These are phyloP conservation scores for Trametes elegans DNA, from an alignment of 768 basidiomycete species.

Conservation along the genomic window DNA sequence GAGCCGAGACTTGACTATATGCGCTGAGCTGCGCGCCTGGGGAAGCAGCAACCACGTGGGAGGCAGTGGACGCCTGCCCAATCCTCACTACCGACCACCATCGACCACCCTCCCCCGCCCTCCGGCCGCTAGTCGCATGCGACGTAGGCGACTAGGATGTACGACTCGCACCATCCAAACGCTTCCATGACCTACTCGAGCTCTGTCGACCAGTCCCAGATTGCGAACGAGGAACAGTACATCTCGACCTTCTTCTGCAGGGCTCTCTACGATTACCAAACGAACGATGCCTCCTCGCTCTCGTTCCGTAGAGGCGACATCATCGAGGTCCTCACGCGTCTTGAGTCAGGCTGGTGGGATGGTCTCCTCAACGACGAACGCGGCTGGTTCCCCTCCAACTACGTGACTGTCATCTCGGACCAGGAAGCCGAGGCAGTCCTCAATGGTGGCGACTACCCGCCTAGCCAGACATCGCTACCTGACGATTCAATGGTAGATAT, in stretches of 20 bases:
- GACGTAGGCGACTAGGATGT: constrained; percentile 16
- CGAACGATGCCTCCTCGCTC: constrained; percentile 85
- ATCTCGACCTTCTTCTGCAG: constrained; percentile 80
- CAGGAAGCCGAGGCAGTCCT: constrained; percentile 75
- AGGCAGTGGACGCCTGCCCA: constrained; percentile 11
- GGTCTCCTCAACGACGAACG: constrained; percentile 85
- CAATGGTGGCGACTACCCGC: constrained; percentile 42
- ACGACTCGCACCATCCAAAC: constrained; percentile 18
- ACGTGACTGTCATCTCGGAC: constrained; percentile 76
- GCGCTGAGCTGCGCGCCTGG: neutral
- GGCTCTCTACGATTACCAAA: constrained; percentile 88
- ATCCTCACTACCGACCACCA: constrained; percentile 7
- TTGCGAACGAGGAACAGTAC: constrained; percentile 49
- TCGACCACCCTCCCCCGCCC: constrained; percentile 3
- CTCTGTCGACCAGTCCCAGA: constrained; percentile 5
- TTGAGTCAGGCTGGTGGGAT: constrained; percentile 99
- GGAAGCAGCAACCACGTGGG: constrained; percentile 12
- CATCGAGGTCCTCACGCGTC: constrained; percentile 89
- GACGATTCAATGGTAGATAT: constrained; percentile 43
- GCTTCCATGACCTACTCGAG: constrained; percentile 15
- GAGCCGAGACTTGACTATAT: neutral
- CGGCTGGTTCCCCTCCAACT: constrained; percentile 98
- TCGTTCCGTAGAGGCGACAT: constrained; percentile 86
- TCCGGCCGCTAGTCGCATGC: constrained; percentile 11
- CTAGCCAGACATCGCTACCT: constrained; percentile 17